Base-by-base conservation (phyloP, 441 rosid species). In the Populus hybrid region DNA sequence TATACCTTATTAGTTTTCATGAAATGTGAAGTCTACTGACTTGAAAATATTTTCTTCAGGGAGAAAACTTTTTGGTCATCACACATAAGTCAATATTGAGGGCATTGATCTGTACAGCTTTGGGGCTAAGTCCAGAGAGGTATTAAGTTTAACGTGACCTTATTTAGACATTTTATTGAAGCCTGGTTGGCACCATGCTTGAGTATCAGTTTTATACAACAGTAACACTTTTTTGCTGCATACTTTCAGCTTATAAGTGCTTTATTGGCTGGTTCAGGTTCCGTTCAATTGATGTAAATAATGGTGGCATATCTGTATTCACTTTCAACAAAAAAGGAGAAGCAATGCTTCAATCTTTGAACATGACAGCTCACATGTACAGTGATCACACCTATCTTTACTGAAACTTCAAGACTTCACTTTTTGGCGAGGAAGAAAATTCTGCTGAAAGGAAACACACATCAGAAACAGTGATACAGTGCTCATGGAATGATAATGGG, bases 61-160 rank as follows among this genome's bases (percentile, higher is more conserved):
- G 91, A 21, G 82, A 85, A 66, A 80, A 76, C 53, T 82, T 87
- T 77, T 76, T 90, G 64, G 89, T 90, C 24, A 79, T 90, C 70
- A 88, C 94, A 9, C 92, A 88, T 82, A 90, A 90, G 81, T 88
- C 94, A 73, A 89, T 90, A 66, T 79, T 90, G 76, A 81, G 92
- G 78, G 94, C 89, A 23, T 68, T 90, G 71, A 83, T 90, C 82
- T 90, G 94, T 84, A 85, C 91, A 21, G 91, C 94, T 72, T 80
- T 90, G 79, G 92, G 94, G 70, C 82, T 90, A 18, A 77, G 77
- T 21, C 89, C 91, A 1, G 88, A 86, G 77, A 88, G 94, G 92
- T 46, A 46, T 12, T 11, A 46, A 12, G 57, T 46, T 46, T 46
- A 12, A 46, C 4, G 57, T 1, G 6, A 6, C 57, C 57, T 46